Evolutionary conservation across 2,329 filamentous ascomycete genomes (phyloP).

Genomic region (Xylariaceae sp.): DNA sequence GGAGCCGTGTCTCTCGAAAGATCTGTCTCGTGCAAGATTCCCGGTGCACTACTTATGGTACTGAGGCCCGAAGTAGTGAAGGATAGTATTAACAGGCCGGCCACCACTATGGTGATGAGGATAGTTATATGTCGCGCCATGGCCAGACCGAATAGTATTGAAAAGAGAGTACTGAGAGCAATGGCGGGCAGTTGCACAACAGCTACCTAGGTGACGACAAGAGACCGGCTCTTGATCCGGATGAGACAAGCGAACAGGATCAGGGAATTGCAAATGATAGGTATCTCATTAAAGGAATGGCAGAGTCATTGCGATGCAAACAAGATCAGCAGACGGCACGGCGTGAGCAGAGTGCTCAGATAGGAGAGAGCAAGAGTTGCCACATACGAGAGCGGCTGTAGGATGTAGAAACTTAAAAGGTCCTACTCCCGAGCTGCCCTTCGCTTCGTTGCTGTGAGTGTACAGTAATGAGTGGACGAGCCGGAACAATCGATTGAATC

Average conservation of each 20-base stretch:
- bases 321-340: constrained; percentile 10
- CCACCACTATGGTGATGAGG: constrained; percentile 51
- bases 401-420: too few relatives aligned
- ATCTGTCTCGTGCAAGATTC: constrained; percentile 20
- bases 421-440: not conserved
- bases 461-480: not conserved
- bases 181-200: not conserved
- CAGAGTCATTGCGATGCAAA: constrained; percentile 14
- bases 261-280: constrained; percentile 1
- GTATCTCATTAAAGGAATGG: not conserved
- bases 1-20: constrained; percentile 18
- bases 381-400: too few relatives aligned
- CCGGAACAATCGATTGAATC: not conserved
- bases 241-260: not conserved
- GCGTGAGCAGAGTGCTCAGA: too few relatives aligned
- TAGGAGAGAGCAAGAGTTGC: too few relatives aligned
- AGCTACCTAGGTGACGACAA: not conserved
- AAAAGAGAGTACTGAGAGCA: not conserved
- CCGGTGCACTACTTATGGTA: constrained; percentile 21
- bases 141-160: not conserved
- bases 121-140: constrained; percentile 56
- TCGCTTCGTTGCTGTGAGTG: too few relatives aligned
- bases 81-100: constrained; percentile 54
- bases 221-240: not conserved
- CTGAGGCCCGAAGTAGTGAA: constrained; percentile 51